These are phyloP conservation scores for Eucalyptus curtisii DNA, from an alignment of 345 rosid genomes.

Conservation along the genomic window DNA sequence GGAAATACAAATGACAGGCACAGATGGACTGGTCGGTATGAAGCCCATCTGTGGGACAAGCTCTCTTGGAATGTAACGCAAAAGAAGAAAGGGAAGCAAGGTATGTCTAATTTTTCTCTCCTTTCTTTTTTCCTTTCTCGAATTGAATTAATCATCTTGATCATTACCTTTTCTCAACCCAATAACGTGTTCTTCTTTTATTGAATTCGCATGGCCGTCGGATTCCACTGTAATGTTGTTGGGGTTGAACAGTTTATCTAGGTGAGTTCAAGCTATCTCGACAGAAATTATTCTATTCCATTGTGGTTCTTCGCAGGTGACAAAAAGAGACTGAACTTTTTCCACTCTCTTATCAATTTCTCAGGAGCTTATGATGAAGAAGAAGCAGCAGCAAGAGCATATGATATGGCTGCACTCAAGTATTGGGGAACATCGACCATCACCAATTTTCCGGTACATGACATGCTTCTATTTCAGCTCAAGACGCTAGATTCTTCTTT, in stretches of 20 bases:
- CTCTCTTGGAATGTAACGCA: constrained; percentile 57
- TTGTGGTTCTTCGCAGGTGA: background rate
- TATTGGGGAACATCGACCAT: constrained; percentile 56
- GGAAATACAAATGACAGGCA: constrained; percentile 17
- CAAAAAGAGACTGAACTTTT: background rate
- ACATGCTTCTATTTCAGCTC: background rate
- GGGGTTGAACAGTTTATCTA: constrained; percentile 37
- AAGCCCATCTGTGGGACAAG: constrained; percentile 72
- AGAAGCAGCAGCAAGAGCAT: constrained; percentile 68
- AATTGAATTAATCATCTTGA: background rate
- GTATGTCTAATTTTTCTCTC: background rate
- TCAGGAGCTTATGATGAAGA: constrained; percentile 65
- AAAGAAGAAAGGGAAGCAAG: constrained; percentile 70
- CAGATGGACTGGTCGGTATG: constrained; percentile 58
- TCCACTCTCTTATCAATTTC: background rate
- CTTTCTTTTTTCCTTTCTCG: background rate
- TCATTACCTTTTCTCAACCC: background rate
- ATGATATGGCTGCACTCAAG: constrained; percentile 61
- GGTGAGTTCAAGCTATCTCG: constrained; percentile 15
- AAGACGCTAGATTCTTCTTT: background rate
- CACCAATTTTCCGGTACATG: constrained; percentile 46
- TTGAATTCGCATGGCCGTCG: background rate
- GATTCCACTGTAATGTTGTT: background rate
- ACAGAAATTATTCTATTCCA: background rate
- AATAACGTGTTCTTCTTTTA: background rate